These are phyloP conservation scores for Lentinula edodes DNA, from an alignment of 768 basidiomycete genomes.

Conservation along the genomic window DNA sequence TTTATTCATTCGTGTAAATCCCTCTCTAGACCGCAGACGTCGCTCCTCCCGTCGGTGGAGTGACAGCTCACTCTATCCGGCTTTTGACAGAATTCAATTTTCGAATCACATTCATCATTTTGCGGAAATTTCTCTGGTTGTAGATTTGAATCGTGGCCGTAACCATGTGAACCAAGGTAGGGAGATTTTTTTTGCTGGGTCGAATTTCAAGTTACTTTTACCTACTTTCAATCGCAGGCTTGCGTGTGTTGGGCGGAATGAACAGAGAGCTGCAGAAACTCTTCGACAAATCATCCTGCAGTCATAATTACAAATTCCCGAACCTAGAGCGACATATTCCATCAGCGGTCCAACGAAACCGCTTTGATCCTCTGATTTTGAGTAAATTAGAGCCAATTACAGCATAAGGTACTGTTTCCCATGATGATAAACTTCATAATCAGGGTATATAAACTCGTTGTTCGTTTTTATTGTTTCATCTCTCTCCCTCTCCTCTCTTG, in stretches of 20 bases:
- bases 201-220: not conserved
- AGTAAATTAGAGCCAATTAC: not conserved
- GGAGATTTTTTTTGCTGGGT: not conserved
- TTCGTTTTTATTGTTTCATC: conserved; percentile 5
- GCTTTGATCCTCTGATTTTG: not conserved
- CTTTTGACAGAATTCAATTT: not conserved
- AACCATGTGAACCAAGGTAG: not conserved
- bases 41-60: no score
- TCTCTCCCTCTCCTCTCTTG: conserved; percentile 14
- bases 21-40: no score
- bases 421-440: not conserved
- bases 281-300: no score
- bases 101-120: not conserved
- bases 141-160: not conserved
- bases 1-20: no score
- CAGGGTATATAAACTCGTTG: not conserved
- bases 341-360: not conserved
- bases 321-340: not conserved
- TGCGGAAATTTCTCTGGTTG: not conserved
- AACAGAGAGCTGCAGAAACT: no score
- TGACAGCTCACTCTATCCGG: not conserved
- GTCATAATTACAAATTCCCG: no score
- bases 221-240: no score
- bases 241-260: no score
- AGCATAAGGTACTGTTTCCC: conserved; percentile 7